phyloP scores from a whole-genome alignment of 2,329 filamentous ascomycete genomes.

The Kalaharituber pfeilii region DNA sequence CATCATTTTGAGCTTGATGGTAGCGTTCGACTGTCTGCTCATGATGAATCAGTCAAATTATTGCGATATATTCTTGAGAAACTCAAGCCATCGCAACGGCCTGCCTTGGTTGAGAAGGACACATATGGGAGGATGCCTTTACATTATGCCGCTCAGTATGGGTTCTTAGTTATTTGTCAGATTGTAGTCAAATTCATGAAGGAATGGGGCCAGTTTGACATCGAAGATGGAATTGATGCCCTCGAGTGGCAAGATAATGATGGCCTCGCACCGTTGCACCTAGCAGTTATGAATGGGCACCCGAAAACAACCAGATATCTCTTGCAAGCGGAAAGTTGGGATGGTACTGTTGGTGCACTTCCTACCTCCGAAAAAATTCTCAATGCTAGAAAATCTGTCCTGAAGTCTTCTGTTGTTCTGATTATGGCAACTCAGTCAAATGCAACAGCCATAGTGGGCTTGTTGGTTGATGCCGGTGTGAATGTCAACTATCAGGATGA shows the following conservation, averaged over 20 bases:
- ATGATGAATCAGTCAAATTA: slow-evolving; percentile 61
- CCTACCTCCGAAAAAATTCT: slow-evolving; percentile 41
- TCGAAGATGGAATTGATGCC: slow-evolving; percentile 71
- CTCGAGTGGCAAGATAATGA: slow-evolving; percentile 81
- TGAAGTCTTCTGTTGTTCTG: slow-evolving; percentile 73
- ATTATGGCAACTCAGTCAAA: slow-evolving; percentile 78
- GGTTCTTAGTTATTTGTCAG: slow-evolving; percentile 78
- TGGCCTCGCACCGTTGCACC: slow-evolving; percentile 75
- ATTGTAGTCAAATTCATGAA: slow-evolving; percentile 78
- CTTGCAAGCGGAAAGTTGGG: slow-evolving; percentile 63
- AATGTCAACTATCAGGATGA: slow-evolving; percentile 88
- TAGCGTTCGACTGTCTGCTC: slow-evolving; percentile 34
- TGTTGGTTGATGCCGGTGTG: slow-evolving; percentile 76
- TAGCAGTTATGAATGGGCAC: slow-evolving; percentile 83
- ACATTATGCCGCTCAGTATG: slow-evolving; percentile 89
- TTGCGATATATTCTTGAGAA: slow-evolving; percentile 46
- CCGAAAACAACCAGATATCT: slow-evolving; percentile 67
- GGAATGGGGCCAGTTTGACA: slow-evolving; percentile 71
- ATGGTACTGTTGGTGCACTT: slow-evolving; percentile 31
- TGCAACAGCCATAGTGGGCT: slow-evolving; percentile 63
- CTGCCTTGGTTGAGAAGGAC: slow-evolving; percentile 52
- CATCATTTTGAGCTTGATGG: slow-evolving; percentile 38
- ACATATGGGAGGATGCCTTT: slow-evolving; percentile 67
- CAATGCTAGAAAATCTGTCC: slow-evolving; percentile 46
- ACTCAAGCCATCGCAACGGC: slow-evolving; percentile 49